Evolutionary conservation across 495 filamentous ascomycete genomes (phyloP).

Genomic region (Clohesyomyces aquaticus): DNA sequence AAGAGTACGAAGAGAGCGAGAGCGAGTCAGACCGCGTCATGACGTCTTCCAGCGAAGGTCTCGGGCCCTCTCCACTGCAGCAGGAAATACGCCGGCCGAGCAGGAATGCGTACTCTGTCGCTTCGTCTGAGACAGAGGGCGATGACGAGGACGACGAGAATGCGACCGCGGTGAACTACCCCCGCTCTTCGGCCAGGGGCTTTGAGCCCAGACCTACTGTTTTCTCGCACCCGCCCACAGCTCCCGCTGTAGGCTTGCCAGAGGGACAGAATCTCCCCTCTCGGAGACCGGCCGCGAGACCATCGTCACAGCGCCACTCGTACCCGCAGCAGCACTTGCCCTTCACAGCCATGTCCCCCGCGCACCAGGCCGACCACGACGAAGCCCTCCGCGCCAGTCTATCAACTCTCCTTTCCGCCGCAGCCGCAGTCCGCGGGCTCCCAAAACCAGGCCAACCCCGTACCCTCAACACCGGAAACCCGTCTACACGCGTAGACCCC

Average conservation of each 20-base stretch:
- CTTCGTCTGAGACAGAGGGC: conserved; percentile 52
- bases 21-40: conserved; percentile 82
- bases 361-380: conserved; percentile 84
- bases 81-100: conserved; percentile 34
- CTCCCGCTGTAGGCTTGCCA: conserved; percentile 49
- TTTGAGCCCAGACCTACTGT: conserved; percentile 89
- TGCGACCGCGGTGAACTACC: conserved; percentile 74
- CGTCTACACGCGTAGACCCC: conserved; percentile 52
- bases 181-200: conserved; percentile 56
- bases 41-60: conserved; percentile 81
- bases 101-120: conserved; percentile 35
- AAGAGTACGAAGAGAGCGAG: conserved; percentile 86
- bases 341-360: conserved; percentile 70
- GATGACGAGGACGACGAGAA: conserved; percentile 79
- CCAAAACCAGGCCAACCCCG: conserved; percentile 61
- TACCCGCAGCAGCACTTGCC: conserved; percentile 56
- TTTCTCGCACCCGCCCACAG: conserved; percentile 78
- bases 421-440: conserved; percentile 81
- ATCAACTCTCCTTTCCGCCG: conserved; percentile 91
- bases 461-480: background rate
- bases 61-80: conserved; percentile 49
- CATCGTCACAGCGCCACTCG: conserved; percentile 47
- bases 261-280: conserved; percentile 46
- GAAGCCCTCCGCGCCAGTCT: conserved; percentile 89
- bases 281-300: conserved; percentile 42